Percentiles rank a stretch among this genome's conserved stretches.
Evolutionary conservation across 139 green algal genomes (phyloP).

Genomic region (Chlamydomonas eustigma): DNA sequence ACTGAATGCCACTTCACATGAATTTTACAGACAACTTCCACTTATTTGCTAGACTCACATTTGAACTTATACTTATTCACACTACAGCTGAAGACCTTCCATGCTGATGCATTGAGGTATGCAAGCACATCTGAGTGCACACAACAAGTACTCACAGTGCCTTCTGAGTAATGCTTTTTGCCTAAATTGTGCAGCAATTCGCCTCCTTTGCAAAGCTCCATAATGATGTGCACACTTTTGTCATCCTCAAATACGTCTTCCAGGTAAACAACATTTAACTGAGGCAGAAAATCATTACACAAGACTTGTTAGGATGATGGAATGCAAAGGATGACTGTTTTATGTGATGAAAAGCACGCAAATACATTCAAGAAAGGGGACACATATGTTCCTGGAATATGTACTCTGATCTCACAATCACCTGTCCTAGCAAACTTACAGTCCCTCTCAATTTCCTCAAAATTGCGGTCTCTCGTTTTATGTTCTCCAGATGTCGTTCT

Average conservation of each 20-base stretch:
- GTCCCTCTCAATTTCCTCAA: slow-evolving; percentile 58
- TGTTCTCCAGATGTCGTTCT: slow-evolving; percentile 71
- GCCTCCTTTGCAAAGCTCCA: slow-evolving; percentile 79
- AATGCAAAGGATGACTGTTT: slow-evolving; percentile 2
- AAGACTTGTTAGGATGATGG: not conserved
- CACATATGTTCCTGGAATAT: not conserved
- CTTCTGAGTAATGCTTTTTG: slow-evolving; percentile 68
- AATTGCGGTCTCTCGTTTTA: slow-evolving; percentile 56
- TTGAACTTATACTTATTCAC: no score
- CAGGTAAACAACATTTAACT: slow-evolving; percentile 51
- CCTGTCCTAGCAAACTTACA: no score
- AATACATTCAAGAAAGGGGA: not conserved
- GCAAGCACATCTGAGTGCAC: no score
- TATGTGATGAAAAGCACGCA: not conserved
- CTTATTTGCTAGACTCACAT: no score
- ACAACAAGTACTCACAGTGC: slow-evolving; percentile 48
- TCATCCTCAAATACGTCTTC: slow-evolving; percentile 79
- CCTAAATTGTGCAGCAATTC: slow-evolving; percentile 75
- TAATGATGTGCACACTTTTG: slow-evolving; percentile 68
- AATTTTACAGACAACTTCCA: no score
- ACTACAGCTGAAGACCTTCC: no score
- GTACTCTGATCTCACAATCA: no score
- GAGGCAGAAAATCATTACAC: not conserved
- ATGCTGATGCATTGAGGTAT: no score
- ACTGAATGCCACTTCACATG: no score